Percentiles rank a stretch among this genome's conserved stretches.
phyloP scores from a whole-genome alignment of 805 yeast genomes.

The Starmerella stigmatis region DNA sequence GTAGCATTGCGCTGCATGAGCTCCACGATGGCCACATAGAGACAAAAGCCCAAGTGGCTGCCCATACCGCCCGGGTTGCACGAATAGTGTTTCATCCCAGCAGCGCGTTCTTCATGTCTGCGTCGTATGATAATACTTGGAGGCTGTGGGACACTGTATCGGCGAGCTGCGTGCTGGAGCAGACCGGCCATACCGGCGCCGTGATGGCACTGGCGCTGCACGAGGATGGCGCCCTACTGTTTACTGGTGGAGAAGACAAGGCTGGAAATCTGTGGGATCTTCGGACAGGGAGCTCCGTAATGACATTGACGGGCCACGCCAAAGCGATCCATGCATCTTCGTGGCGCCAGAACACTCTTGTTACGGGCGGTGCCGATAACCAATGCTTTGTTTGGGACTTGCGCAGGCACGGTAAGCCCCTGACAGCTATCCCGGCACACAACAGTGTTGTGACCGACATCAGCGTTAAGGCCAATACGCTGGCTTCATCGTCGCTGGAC shows the following conservation, averaged over 20 bases:
- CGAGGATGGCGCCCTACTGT: conserved; percentile 64
- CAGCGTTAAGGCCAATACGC: conserved; percentile 33
- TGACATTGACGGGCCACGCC: conserved; percentile 55
- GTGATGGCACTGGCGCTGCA: conserved; percentile 46
- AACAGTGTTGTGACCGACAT: conserved; percentile 40
- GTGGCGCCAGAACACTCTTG: conserved; percentile 55
- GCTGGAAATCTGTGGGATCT: conserved; percentile 74
- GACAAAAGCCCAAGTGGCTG: not conserved
- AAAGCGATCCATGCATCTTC: conserved; percentile 59
- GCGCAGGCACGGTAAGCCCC: conserved; percentile 37
- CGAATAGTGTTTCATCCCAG: conserved; percentile 56
- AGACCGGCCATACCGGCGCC: conserved; percentile 79
- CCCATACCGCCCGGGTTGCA: conserved; percentile 31
- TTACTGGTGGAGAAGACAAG: conserved; percentile 72
- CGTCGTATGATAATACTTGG: conserved; percentile 84
- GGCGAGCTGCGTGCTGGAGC: conserved; percentile 47
- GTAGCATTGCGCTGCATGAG: not conserved
- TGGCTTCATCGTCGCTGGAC: conserved; percentile 47
- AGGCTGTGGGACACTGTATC: conserved; percentile 61
- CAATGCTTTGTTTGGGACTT: conserved; percentile 79
- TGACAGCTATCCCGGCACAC: conserved; percentile 60
- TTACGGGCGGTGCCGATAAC: conserved; percentile 79
- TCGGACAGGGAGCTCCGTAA: conserved; percentile 58
- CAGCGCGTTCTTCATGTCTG: conserved; percentile 47
- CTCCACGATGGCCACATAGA: not conserved